Conservation (phyloP, 805 yeast genomes). For the Candida sonorensis region DNA sequence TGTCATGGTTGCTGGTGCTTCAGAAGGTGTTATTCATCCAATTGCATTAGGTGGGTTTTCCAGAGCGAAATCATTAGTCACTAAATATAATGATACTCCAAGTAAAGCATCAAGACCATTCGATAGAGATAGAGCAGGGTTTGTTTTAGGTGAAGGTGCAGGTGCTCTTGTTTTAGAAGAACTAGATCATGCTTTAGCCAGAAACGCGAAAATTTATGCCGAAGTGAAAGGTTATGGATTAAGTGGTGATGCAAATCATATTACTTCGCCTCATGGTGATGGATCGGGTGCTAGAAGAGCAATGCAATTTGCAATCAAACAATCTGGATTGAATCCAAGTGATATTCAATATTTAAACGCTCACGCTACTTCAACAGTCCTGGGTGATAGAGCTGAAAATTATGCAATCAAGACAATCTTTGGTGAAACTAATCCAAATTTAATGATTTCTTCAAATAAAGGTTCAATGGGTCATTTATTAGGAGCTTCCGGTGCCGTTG, state of each 20-base stretch:
- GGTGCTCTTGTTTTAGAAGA: conserved; percentile 76
- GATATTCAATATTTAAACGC: conserved; percentile 81
- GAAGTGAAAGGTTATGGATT: conserved; percentile 86
- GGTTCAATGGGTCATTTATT: conserved; percentile 90
- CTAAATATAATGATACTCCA: conserved; percentile 57
- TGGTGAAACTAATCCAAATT: conserved; percentile 26
- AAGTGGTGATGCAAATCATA: conserved; percentile 87
- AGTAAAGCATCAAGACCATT: conserved; percentile 77
- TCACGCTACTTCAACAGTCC: conserved; percentile 88
- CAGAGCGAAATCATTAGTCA: conserved; percentile 73
- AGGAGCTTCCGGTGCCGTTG: conserved; percentile 97
- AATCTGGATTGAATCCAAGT: conserved; percentile 38
- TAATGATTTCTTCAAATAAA: conserved; percentile 74
- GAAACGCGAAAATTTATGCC: conserved; percentile 68
- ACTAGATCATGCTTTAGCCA: conserved; percentile 60
- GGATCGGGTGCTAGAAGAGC: conserved; percentile 84
- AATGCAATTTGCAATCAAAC: conserved; percentile 66
- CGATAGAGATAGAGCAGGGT: conserved; percentile 72
- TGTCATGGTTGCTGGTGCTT: conserved; percentile 89
- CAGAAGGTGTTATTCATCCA: conserved; percentile 85
- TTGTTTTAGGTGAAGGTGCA: conserved; percentile 90
- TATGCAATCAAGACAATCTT: conserved; percentile 59
- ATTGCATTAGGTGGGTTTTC: conserved; percentile 86
- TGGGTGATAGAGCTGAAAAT: conserved; percentile 89
- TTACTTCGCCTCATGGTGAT: conserved; percentile 79